Evolutionary conservation across 768 basidiomycete genomes (phyloP), one percentile per base, ranked within the genome.

Genomic region (Xanthoconium stramineum): DNA sequence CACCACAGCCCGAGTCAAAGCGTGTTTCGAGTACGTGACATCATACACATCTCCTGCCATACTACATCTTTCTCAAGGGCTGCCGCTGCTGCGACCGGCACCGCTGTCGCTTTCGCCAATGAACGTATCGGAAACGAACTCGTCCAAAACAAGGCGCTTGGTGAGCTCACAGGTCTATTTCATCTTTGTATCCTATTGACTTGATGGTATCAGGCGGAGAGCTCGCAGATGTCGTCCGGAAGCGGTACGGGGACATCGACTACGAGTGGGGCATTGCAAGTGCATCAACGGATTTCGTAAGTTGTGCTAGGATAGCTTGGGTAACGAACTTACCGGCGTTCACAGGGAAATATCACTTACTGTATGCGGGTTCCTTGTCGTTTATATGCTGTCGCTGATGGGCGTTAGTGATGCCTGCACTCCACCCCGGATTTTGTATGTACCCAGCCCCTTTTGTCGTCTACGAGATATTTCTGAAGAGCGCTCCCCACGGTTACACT

Each of bases 251-350:
- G 0, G 70, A 71, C 3, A 76, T 87, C 52, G 84, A 87, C 65
- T 81, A 84, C 63, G 79, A 81, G 57, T 84, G 82, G 78, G 85
- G 89, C 43, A 87, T 87, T 61, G 72, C 75, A 6, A 78, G 78
- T 44, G 90, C 88, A 13, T 92, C 89, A 6, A 92, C 91, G 3
- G 91, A 92, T 67, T 92, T 93, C 60, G 91, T 91, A 62, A 75
- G 87, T 74, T 7, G 15, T 24, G 9, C 24, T 30, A 37, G 38
- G 48, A 24, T 10, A 32, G 36, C 40, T 13, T 2, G 33, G 28
- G 37, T 12, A n/a, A 38, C 48, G 3, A 24, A 30, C 35, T 36
- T 20, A 40, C 20, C 50, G 36, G 19, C 20, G 50, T 37, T 59
- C 10, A 0, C 30, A 70, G 69, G 69, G 69, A 28, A 89, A 91